These are phyloP conservation scores for Albatrellus ellisii DNA, from an alignment of 768 basidiomycete species.

Conservation along the genomic window DNA sequence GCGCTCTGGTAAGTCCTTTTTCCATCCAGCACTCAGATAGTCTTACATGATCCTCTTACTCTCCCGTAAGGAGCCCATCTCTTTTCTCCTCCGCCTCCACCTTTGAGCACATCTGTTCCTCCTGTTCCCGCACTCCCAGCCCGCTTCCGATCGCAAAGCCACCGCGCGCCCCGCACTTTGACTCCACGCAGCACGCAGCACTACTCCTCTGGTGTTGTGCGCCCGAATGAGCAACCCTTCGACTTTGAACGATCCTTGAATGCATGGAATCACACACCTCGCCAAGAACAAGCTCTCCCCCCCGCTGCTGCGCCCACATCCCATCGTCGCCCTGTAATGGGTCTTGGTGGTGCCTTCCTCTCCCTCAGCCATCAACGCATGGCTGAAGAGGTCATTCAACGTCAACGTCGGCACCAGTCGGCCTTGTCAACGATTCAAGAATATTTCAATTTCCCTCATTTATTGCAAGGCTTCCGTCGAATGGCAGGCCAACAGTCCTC, in stretches of 20 bases:
- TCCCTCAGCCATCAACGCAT: constrained; percentile 23
- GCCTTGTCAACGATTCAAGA: no score
- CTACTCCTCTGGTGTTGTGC: constrained; percentile 33
- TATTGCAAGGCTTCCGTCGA: constrained; percentile 5
- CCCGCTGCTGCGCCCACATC: constrained; percentile 33
- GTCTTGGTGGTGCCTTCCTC: constrained; percentile 51
- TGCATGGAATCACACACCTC: constrained; percentile 15
- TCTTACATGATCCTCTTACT: not conserved
- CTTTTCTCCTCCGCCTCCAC: constrained; percentile 13
- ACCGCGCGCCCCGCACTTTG: not conserved
- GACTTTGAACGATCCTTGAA: constrained; percentile 31
- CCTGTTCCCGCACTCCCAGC: constrained; percentile 43
- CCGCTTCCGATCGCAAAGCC: constrained; percentile 19
- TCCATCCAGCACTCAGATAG: constrained; percentile 13
- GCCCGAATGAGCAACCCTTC: constrained; percentile 37
- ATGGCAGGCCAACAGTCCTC: constrained; percentile 7
- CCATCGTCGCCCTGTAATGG: constrained; percentile 45
- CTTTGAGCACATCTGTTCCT: constrained; percentile 23
- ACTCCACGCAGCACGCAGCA: constrained; percentile 3
- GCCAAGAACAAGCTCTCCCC: constrained; percentile 12
- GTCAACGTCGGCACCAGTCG: no score
- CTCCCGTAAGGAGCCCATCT: constrained; percentile 5
- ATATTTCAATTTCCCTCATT: no score
- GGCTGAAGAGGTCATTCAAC: constrained; percentile 6
- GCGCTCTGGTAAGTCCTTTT: constrained; percentile 4